Base-by-base conservation (phyloP, 1,284 basidiomycete genomes). In the Irpex sp. region DNA sequence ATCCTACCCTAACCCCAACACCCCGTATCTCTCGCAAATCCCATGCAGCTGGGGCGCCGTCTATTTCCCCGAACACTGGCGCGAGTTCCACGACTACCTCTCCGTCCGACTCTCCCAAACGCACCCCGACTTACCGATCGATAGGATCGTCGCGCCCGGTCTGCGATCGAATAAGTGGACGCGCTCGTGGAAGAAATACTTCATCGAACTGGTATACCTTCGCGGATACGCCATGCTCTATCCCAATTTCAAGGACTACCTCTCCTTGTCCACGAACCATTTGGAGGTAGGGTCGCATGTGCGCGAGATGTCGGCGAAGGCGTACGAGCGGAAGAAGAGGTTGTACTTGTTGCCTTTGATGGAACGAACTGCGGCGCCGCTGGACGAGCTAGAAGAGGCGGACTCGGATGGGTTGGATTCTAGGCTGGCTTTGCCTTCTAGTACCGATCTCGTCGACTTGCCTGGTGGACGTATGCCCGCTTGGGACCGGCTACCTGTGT, bases 41-140 rank as follows among this genome's bases (percentile, higher is more conserved):
- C 92, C 91, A 0, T 94, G 92, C 73, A 91, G 88, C 72, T 94
- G 91, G 92, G 92, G 91, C n/a, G 92, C 90, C 1, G 78, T 91
- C 51, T 94, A 93, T 75, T 94, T 94, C 70, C 91, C 92, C 3
- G 83, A 90, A 65, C 86, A 88, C 66, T 94, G 91, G 91, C 80
- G 83, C 64, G 88, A 91, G 71, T 94, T 94, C 70, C 90, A 94
- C 72, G 74, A 78, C 54, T 94, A 90, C 68, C 82, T 94, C 60
- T 69, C 82, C 39, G 70, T 82, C 33, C 84, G 91, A n/a, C 80
- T 92, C 23, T 81, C 83, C 5, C 79, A 83, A 61, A 59, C 69
- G 39, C 70, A 72, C 54, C 51, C 58, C 48, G 47, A 54, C 18
- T 67, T 84, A 58, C 70, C 77, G 9, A 74, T 85, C 58, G 71